Evolutionary conservation across 2,329 filamentous ascomycete genomes (phyloP).

Genomic region (Fusarium compactum): DNA sequence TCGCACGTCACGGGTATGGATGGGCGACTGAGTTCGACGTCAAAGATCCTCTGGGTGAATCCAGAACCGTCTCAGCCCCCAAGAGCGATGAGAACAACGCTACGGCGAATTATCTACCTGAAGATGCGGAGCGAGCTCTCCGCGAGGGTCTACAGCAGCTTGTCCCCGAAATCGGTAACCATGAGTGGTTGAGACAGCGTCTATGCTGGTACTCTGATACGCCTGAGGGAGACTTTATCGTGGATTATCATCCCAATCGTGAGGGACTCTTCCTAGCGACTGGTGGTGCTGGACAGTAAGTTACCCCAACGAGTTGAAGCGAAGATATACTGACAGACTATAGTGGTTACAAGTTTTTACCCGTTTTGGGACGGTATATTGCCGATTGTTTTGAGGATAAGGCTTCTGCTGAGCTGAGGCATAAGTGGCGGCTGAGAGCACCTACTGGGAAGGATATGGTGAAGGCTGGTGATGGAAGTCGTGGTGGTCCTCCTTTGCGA

Average conservation of each 20-base stretch:
- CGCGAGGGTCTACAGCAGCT: constrained; percentile 64
- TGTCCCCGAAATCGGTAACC: constrained; percentile 65
- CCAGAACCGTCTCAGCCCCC: constrained; percentile 49
- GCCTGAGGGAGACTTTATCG: constrained; percentile 71
- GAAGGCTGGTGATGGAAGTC: constrained; percentile 49
- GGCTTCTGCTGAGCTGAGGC: constrained; percentile 43
- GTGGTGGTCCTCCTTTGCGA: constrained; percentile 47
- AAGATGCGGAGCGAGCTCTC: constrained; percentile 65
- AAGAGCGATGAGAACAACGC: constrained; percentile 54
- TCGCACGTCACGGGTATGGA: constrained; percentile 71
- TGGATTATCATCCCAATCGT: constrained; percentile 66
- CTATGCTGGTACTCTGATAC: constrained; percentile 77
- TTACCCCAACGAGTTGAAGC: rapidly evolving
- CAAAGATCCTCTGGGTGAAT: constrained; percentile 23
- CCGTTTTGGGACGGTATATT: constrained; percentile 40
- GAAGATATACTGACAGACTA: not conserved
- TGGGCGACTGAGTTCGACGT: constrained; percentile 55
- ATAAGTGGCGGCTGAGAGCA: constrained; percentile 48
- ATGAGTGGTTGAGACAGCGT: constrained; percentile 63
- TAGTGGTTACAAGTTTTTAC: constrained; percentile 43
- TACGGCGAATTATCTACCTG: constrained; percentile 57
- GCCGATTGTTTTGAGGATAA: constrained; percentile 52
- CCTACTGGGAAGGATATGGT: constrained; percentile 9
- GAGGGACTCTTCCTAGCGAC: constrained; percentile 62
- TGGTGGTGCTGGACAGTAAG: constrained; percentile 50